Conservation (phyloP, 2,329 filamentous ascomycete species). For the Calonectria ilicicola region DNA sequence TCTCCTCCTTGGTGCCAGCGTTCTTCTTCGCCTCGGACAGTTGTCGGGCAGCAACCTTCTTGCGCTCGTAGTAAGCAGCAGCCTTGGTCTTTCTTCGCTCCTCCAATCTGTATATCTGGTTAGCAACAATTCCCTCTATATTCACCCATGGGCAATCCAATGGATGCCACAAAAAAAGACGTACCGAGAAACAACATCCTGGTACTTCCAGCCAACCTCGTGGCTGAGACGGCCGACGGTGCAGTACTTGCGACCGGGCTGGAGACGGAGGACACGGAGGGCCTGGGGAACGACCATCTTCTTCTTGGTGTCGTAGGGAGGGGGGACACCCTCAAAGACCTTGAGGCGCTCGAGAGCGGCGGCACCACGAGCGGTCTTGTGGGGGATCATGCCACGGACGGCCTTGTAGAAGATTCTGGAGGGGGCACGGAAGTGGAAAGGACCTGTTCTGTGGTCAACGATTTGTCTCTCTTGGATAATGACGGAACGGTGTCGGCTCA, state of each 20-base stretch:
- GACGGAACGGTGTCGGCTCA: constrained; percentile 61
- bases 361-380: constrained; percentile 99
- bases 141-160: not conserved
- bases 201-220: constrained; percentile 99
- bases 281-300: constrained; percentile 99
- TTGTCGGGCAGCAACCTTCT: constrained; percentile 95
- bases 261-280: constrained; percentile 93
- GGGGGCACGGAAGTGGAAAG: constrained; percentile 99
- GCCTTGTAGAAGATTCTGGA: constrained; percentile 99
- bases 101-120: constrained; percentile 78
- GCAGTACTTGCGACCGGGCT: constrained; percentile 99
- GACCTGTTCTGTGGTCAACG: constrained; percentile 69
- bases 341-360: constrained; percentile 98
- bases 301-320: constrained; percentile 99
- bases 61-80: constrained; percentile 99
- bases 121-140: constrained; percentile 21
- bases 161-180: constrained; percentile 54
- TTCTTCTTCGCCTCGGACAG: constrained; percentile 93
- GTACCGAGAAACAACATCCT: constrained; percentile 97
- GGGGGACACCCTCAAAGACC: constrained; percentile 99
- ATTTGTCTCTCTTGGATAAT: constrained; percentile 46
- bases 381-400: constrained; percentile 99
- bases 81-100: constrained; percentile 99
- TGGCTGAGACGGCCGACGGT: constrained; percentile 97
- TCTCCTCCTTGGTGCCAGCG: constrained; percentile 88